phyloP scores from a whole-genome alignment of 495 filamentous ascomycete species.

The Usnea hakonensis region DNA sequence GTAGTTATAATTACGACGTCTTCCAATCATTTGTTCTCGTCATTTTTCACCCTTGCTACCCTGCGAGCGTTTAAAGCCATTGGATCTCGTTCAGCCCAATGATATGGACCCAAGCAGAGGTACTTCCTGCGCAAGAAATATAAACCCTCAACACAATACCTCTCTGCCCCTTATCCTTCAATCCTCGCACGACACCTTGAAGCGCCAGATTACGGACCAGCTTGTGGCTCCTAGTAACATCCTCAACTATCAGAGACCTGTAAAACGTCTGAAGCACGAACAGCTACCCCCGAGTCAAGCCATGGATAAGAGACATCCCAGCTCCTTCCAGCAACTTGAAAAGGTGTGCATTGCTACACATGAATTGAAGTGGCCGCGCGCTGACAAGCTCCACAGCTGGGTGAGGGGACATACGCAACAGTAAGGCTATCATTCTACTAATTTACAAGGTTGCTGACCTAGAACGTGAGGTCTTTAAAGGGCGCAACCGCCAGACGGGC shows the following conservation, averaged over 20 bases:
- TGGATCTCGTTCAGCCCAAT: conserved; percentile 5
- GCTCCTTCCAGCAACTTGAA: conserved; percentile 97
- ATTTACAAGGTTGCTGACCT: neutral
- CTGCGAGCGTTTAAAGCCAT: conserved; percentile 15
- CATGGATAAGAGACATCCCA: conserved; percentile 87
- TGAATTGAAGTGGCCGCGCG: conserved; percentile 4
- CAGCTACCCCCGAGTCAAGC: conserved; percentile 6
- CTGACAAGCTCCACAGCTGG: conserved; percentile 49
- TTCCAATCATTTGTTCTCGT: neutral
- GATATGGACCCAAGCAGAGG: conserved; percentile 8
- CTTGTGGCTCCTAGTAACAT: conserved; percentile 15
- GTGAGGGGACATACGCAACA: conserved; percentile 97
- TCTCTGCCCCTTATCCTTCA: conserved; percentile 12
- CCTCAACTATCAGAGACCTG: conserved; percentile 7
- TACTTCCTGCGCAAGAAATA: conserved; percentile 8
- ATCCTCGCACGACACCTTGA: neutral
- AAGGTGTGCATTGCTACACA: conserved; percentile 43
- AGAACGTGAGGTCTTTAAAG: conserved; percentile 79
- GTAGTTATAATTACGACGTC: neutral
- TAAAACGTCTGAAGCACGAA: neutral
- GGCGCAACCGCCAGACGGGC: conserved; percentile 89
- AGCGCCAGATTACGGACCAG: conserved; percentile 13
- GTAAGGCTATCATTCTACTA: conserved; percentile 44
- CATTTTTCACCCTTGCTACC: conserved; percentile 10
- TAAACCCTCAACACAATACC: conserved; percentile 13